These are phyloP conservation scores for Coprinopsis strossmayeri DNA, from an alignment of 768 basidiomycete genomes.

Conservation along the genomic window DNA sequence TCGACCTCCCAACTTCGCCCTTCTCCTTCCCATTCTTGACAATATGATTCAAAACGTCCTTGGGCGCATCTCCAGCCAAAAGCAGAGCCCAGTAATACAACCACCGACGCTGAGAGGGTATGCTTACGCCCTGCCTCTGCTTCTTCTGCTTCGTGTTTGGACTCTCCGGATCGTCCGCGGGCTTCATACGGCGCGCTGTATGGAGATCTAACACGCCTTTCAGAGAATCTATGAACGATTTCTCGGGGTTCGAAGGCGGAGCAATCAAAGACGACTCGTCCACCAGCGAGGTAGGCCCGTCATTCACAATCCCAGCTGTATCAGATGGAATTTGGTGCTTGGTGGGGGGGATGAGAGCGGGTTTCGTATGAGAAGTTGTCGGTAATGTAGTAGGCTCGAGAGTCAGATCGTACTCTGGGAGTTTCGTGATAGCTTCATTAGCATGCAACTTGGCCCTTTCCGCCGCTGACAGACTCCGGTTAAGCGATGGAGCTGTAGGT, in stretches of 20 bases:
- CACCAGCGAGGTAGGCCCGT: too few species aligned
- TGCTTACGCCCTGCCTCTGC: constrained; percentile 58
- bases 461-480: constrained; percentile 39
- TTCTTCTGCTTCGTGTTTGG: constrained; percentile 23
- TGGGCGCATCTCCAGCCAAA: constrained; percentile 49
- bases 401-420: constrained; percentile 33
- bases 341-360: background rate
- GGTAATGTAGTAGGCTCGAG: background rate
- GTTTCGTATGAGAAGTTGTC: constrained; percentile 2
- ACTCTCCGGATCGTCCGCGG: constrained; percentile 1
- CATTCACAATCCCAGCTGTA: background rate
- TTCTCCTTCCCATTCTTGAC: constrained; percentile 3
- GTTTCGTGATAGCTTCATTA: constrained; percentile 40
- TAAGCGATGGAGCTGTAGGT: constrained; percentile 41
- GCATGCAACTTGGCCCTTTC: constrained; percentile 43
- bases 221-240: constrained; percentile 33
- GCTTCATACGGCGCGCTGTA: constrained; percentile 64
- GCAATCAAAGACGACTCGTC: background rate
- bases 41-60: constrained; percentile 26
- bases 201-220: constrained; percentile 61
- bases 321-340: background rate
- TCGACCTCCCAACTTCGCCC: constrained; percentile 4
- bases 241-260: constrained; percentile 17
- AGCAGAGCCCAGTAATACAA: constrained; percentile 71
- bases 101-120: constrained; percentile 77